Conservation (phyloP, 352 stramenopile genomes). For the Globisporangium spiculum region DNA sequence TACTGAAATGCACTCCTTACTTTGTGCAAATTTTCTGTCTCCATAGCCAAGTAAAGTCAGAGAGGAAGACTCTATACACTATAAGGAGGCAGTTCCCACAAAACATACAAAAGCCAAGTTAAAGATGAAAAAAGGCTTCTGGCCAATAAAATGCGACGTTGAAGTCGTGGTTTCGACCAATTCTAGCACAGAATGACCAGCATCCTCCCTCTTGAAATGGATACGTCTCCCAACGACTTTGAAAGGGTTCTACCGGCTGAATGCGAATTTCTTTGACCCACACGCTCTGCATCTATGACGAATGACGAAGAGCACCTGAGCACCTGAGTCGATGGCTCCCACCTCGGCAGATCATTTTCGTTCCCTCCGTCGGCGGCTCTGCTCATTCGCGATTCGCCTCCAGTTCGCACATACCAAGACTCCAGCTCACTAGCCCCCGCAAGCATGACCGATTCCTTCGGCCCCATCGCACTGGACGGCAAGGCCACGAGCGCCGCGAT, state of each 20-base stretch:
- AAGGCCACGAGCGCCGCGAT: slow-evolving; percentile 87
- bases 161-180: neutral
- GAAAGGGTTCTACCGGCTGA: neutral
- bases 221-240: neutral
- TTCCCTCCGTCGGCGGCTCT: neutral
- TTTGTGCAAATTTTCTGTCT: neutral
- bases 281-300: neutral
- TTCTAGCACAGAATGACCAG: neutral
- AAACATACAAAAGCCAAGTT: neutral
- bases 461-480: slow-evolving; percentile 52
- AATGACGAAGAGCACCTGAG: neutral
- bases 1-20: neutral
- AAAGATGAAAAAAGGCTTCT: neutral
- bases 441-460: neutral
- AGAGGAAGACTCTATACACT: neutral
- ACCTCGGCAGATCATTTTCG: neutral
- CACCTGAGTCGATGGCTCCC: neutral
- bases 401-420: neutral
- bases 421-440: neutral
- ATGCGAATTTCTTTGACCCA: neutral
- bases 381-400: slow-evolving; percentile 5
- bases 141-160: neutral
- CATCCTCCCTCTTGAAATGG: neutral
- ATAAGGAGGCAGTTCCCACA: neutral
- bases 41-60: neutral